Percentiles rank a stretch among this genome's conserved stretches.
Conservation (phyloP, 2,329 filamentous ascomycete species). For the Cephalotrichum gorgonifer region DNA sequence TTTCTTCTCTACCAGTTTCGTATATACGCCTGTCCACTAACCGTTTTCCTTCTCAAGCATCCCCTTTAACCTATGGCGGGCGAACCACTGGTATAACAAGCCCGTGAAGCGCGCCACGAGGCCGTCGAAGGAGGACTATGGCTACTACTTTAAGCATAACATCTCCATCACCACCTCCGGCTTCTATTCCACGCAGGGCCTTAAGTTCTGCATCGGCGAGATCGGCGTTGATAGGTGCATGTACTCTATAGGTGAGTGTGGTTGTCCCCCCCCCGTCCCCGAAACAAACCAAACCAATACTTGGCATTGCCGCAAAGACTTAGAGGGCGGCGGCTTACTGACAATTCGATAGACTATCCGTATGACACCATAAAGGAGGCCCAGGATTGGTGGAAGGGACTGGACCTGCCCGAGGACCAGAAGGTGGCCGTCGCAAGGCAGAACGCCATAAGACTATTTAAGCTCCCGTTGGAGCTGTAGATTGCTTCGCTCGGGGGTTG, state of each 20-base stretch:
- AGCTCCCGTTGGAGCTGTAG: slow-evolving; percentile 17
- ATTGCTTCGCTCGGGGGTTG: too few species aligned
- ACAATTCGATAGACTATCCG: slow-evolving; percentile 18
- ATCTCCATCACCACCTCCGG: slow-evolving; percentile 30
- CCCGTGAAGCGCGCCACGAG: slow-evolving; percentile 24
- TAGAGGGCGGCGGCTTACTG: slow-evolving; percentile 1
- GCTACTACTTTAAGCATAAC: slow-evolving; percentile 27
- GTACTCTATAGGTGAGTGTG: slow-evolving; percentile 27
- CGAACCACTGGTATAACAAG: slow-evolving; percentile 33
- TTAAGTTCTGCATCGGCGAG: slow-evolving; percentile 28
- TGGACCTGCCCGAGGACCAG: slow-evolving; percentile 15
- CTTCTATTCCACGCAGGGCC: slow-evolving; percentile 25
- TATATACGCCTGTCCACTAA: too few species aligned
- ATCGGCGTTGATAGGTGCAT: slow-evolving; percentile 26
- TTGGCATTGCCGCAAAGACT: too few species aligned
- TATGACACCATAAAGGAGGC: slow-evolving; percentile 21
- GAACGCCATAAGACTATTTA: slow-evolving; percentile 22
- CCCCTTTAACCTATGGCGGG: slow-evolving; percentile 29
- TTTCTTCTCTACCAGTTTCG: too few species aligned
- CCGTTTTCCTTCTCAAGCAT: too few species aligned
- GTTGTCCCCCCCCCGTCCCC: too few species aligned
- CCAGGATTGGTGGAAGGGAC: slow-evolving; percentile 20
- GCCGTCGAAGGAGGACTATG: slow-evolving; percentile 28
- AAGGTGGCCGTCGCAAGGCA: slow-evolving; percentile 16
- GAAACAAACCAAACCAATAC: too few species aligned